These are phyloP conservation scores for Paraphoma sp. DNA, from an alignment of 2,329 filamentous ascomycete genomes.

Conservation along the genomic window DNA sequence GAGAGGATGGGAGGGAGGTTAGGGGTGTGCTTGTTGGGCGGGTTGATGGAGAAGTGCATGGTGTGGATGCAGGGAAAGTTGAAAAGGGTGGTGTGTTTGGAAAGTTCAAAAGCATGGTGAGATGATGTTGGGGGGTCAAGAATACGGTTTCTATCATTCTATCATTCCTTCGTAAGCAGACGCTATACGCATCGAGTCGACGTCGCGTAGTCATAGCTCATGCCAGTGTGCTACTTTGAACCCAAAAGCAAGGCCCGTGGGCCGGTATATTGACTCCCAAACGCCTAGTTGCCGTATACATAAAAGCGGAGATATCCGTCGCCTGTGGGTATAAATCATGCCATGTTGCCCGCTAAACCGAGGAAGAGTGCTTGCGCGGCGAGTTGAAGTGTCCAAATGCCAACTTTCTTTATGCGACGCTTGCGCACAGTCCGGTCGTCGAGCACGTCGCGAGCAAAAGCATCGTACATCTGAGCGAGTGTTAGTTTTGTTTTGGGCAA, in stretches of 20 bases:
- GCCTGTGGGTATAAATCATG: constrained; percentile 41
- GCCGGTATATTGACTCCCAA: neutral
- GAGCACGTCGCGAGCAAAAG: constrained; percentile 89
- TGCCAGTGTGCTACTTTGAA: neutral
- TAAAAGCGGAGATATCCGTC: neutral
- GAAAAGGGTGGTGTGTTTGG: neutral
- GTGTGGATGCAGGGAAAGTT: neutral
- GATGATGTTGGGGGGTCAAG: too few species aligned
- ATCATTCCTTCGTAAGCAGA: neutral
- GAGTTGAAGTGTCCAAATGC: constrained; percentile 92
- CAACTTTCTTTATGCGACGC: constrained; percentile 90
- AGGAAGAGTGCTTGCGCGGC: constrained; percentile 94
- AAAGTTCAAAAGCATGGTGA: too few species aligned
- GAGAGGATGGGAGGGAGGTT: constrained; percentile 28
- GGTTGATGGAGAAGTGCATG: constrained; percentile 14
- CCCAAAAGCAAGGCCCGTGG: neutral
- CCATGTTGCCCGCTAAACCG: constrained; percentile 85
- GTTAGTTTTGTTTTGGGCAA: neutral
- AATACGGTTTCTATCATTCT: neutral
- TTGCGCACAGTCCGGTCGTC: constrained; percentile 88
- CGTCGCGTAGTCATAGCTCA: neutral
- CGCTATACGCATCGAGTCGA: neutral
- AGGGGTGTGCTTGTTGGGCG: constrained; percentile 34
- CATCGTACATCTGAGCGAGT: constrained; percentile 76
- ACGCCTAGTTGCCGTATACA: neutral